Base-by-base conservation (phyloP, 1,139 yeast species). In the Suhomyces panamericanus region DNA sequence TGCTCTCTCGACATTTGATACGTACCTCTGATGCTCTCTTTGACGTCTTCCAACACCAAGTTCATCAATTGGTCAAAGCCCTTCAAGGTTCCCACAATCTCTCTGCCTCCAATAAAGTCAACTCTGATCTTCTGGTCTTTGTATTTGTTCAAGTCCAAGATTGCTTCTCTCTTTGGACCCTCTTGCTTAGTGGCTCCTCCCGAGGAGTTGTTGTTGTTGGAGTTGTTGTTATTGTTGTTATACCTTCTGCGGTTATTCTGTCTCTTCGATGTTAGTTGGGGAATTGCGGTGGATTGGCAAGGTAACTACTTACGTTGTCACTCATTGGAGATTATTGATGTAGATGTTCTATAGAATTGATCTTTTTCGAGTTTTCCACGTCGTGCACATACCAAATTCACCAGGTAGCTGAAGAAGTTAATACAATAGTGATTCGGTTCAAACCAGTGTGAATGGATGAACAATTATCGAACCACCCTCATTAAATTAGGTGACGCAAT, bases 21-120 rank as follows among this genome's bases (percentile, higher is more conserved):
- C 76, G 47, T 63, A 73, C 80, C 78, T 62, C 86, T 75, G 44
- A 84, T 55, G 27, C 76, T 77, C 63, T 93, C 97, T 39, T 77
- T 76, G 11, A 87, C 91, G 38, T 90, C 84, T 57, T 90, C 96
- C 54, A 93, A 77, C 8, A 93, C 98, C 56, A 93, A 74, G 67
- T 93, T 93, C 95, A 91, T 86, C 64, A 90, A 76, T 64, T 87
- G 95, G 63, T 93, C 99, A 62, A 78, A 90, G 15, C 99, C 98
- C 58, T 87, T 88, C 56, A 93, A 76, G 0, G 71, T 68, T 20
- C 99, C 99, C 22, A 77, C 75, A 9, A 91, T 83, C 60, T 73
- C 70, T 62, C 97, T 80, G 12, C 96, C 97, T n/a, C 96, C 96
- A 55, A 84, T 78, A 60, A 93, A 83, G 59, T 87, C 83, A 47